Evolutionary conservation across 768 basidiomycete species (phyloP).

Genomic region (Pleurotus platypus): DNA sequence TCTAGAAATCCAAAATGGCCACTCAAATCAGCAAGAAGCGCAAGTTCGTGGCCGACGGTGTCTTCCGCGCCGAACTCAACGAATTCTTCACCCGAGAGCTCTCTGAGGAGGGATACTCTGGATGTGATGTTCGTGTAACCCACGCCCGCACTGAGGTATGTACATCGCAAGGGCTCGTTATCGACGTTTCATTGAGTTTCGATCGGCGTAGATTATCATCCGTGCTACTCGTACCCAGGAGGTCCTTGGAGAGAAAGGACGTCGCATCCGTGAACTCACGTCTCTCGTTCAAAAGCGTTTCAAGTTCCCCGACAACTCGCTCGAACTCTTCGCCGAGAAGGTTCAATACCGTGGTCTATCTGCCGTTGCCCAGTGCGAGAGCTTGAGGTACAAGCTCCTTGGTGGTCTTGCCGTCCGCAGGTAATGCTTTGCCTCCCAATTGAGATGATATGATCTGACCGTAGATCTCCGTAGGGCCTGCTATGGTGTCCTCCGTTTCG

Average conservation of each 20-base stretch:
- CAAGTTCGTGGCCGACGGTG: constrained; percentile 98
- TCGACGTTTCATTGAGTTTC: not conserved
- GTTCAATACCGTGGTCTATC: constrained; percentile 97
- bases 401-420: constrained; percentile 99
- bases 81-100: constrained; percentile 99
- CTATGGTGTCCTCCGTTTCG: constrained; percentile 99
- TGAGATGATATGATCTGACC: not conserved
- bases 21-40: constrained; percentile 95
- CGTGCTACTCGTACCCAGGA: constrained; percentile 99
- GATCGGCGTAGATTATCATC: constrained; percentile 81
- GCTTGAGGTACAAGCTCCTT: constrained; percentile 96
- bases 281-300: constrained; percentile 98
- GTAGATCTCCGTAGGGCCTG: constrained; percentile 64
- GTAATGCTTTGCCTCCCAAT: constrained; percentile 39
- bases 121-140: constrained; percentile 99
- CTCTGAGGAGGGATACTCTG: constrained; percentile 99
- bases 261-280: constrained; percentile 98
- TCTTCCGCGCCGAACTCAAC: constrained; percentile 97
- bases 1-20: constrained; percentile 50
- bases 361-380: constrained; percentile 98
- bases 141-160: constrained; percentile 95
- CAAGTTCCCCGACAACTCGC: constrained; percentile 98
- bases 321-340: constrained; percentile 99
- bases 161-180: not conserved
- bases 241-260: constrained; percentile 98